Evolutionary conservation across 2,329 filamentous ascomycete genomes (phyloP), one percentile per base, ranked within the genome.

Genomic region (Paecilomyces formosus): DNA sequence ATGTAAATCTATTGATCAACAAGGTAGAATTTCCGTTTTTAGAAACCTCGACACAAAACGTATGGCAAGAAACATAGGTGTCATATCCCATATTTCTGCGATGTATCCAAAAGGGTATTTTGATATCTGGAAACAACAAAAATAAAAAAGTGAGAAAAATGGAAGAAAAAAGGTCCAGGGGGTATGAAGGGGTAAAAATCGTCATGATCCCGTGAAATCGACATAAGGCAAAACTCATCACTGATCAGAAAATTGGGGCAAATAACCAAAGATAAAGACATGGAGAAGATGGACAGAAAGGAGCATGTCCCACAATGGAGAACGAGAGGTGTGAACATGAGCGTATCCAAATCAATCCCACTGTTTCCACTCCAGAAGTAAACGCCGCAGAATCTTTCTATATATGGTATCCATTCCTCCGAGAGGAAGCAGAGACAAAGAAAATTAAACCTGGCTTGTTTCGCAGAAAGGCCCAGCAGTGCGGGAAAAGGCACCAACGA

Each of bases 261-360:
- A 51, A 39, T 9, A 56, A 26, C 15, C 18, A 22, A 53, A 59
- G 12, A 11, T 35, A 59, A 58, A 56, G 22, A 56, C 60, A 54
- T 67, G 64, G 65, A 61, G 57, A 55, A 56, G 53, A 55, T 39
- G 53, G 58, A 58, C 39, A 45, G 15, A 18, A 3, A 18, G 15
- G 35, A 7, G 18, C 15, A 18, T n/a, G 8, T 4, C n/a, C 39
- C 9, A 18, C 3, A 45, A 18, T 6, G 3, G 8, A 21, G 18
- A 18, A 45, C 3, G 24, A 45, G 18, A 45, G 18, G 39, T 6
- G 7, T 8, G 3, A 45, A 45, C 5, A 18, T 45, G 18, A 45
- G 39, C 39, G n/a, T 45, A 45, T 45, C 39, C 39, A 21, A 31
- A 45, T 18, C 39, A 45, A 45, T 18, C 39, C 39, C 4, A n/a